Base-by-base conservation (phyloP, 768 basidiomycete species). In the Lanmaoa rubissima region DNA sequence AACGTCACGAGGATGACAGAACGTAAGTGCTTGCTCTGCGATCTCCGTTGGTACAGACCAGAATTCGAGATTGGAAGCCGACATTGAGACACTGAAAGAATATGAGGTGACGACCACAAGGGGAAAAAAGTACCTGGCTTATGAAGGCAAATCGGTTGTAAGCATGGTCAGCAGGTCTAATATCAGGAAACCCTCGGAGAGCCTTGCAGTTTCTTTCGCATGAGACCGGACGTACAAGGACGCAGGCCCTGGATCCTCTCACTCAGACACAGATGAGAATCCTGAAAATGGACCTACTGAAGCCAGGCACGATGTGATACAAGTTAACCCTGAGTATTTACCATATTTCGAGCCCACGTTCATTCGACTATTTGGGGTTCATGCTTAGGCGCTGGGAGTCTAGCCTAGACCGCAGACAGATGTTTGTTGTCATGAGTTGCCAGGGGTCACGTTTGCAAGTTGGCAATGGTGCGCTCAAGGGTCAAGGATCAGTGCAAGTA, bases 1-100 rank as follows among this genome's bases (percentile, higher is more conserved):
- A 44, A 89, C 78, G 54, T 87, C 85, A 60, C 71, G 71, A 41
- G 84, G 82, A 60, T 79, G 76, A 61, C 82, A 84, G 61, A 79
- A 76, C 10, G 74, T 68, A 17, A 91, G 79, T 32, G 82, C 76
- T 41, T 80, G 77, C 62, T 90, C 83, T 24, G 78, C 59, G 44
- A 90, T 67, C 65, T 92, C 90, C 14, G 85, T 69, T 41, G 69
- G 65, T 34, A 80, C 53, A 8, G 56, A 48, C 56, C 56, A 53
- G 52, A 76, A 52, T 26, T 38, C 44, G 26, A 39, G 31, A 34
- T 35, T 54, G 7, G 59, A 53, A 26, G 10, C 14, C 4, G 57
- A 53, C 60, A 56, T 58, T 11, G 26, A 38, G 44, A 40, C 36
- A 17, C 43, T 52, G 48, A 53, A 55, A n/a, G 59, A n/a, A 36